Evolutionary conservation across 768 basidiomycete species (phyloP), one percentile per base, ranked within the genome.

Genomic region (Leccinum imitatum): DNA sequence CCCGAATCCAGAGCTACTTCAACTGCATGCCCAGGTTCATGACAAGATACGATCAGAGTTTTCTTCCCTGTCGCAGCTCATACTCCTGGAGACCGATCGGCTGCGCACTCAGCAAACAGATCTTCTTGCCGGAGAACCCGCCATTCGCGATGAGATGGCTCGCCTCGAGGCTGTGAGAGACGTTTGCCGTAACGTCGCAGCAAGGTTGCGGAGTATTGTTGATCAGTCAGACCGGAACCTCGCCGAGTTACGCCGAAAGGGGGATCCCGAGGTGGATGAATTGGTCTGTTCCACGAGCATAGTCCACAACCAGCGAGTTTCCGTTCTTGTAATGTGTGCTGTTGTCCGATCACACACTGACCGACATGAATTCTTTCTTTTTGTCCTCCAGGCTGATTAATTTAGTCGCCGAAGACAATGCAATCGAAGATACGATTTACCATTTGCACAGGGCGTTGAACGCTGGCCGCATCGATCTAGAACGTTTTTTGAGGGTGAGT

Each of bases 341-440:
- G 19, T 53, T 19, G 14, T 35, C 9, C 52, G 47, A 51, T n/a
- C 23, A 41, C 19, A 27, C 44, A 46, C 71, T 75, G 41, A 72
- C 64, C 53, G 57, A 25, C 46, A 19, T 58, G 17, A 6, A 13
- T n/a, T 13, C n/a, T 23, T 27, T 25, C 46, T 19, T 46, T 41
- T 46, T 6, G 19, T 46, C 44, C 47, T 39, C 53, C 70, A 98
- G 96, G 76, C 79, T 99, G 23, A 87, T 98, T 65, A 92, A 98
- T 71, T 82, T 98, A 30, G 89, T 98, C n/a, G 95, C 97, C n/a
- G 97, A 99, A 74, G 97, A 98, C 74, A 95, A 94, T 68, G 94
- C 96, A 1, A 95, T 98, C 70, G 96, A 98, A 76, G 97, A 98
- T 73, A 96, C 96, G 50, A 90, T 97, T 60, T 99, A 98, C 76